Conservation (phyloP, 257 asterid species). For the Verbascum thapsus region DNA sequence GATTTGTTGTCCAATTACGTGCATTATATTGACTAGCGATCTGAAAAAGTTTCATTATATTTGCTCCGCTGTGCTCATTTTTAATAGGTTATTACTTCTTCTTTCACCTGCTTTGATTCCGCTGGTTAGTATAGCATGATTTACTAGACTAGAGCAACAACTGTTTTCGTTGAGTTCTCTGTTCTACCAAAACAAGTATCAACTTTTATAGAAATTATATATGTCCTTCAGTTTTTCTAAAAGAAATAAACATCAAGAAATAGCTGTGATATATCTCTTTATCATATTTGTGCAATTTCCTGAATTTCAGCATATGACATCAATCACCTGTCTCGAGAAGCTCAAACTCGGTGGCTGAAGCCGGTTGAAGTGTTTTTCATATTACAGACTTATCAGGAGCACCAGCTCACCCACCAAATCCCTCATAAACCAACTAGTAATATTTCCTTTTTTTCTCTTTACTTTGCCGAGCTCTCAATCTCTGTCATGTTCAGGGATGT, state of each 20-base stretch:
- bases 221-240: slow-evolving; percentile 1
- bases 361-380: slow-evolving; percentile 82
- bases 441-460: slow-evolving; percentile 20
- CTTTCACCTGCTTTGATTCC: neutral
- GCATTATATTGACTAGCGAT: neutral
- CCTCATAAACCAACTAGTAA: slow-evolving; percentile 80
- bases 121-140: neutral
- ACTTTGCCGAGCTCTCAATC: slow-evolving; percentile 14
- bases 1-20: neutral
- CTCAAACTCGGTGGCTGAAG: slow-evolving; percentile 90
- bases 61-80: neutral
- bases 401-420: slow-evolving; percentile 66
- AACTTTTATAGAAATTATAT: neutral
- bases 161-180: neutral
- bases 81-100: neutral
- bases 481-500: slow-evolving; percentile 11
- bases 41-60: neutral
- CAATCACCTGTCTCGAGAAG: slow-evolving; percentile 68
- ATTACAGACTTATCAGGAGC: slow-evolving; percentile 66
- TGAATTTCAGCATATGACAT: slow-evolving; percentile 61
- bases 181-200: neutral
- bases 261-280: neutral
- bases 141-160: too few relatives aligned
- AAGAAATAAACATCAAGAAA: neutral
- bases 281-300: neutral